phyloP scores from a whole-genome alignment of 345 rosid genomes.

The Ricinus communis region DNA sequence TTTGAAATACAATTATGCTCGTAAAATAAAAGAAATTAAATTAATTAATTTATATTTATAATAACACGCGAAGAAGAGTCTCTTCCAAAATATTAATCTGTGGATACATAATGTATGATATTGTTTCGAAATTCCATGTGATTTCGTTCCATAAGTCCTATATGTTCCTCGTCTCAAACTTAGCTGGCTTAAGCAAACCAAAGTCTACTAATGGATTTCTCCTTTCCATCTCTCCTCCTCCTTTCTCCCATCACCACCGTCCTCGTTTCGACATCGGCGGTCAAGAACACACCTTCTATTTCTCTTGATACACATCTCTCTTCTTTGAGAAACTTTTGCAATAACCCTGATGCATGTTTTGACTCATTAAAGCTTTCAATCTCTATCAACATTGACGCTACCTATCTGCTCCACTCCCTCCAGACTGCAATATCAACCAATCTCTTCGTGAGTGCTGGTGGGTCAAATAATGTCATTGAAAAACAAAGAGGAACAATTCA shows the following conservation, averaged over 20 bases:
- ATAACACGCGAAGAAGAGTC: too few species aligned
- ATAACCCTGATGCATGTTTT: conserved; percentile 60
- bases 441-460: conserved; percentile 38
- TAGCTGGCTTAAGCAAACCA: too few species aligned
- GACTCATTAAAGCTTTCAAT: conserved; percentile 65
- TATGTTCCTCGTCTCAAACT: too few species aligned
- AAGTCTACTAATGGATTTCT: conserved; percentile 9
- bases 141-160: too few species aligned
- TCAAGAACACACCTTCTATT: conserved; percentile 14
- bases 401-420: conserved; percentile 62
- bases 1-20: too few species aligned
- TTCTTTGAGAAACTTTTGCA: conserved; percentile 48
- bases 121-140: too few species aligned
- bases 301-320: conserved; percentile 35
- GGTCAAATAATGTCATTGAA: conserved; percentile 41
- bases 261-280: conserved; percentile 25
- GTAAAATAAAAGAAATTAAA: too few species aligned
- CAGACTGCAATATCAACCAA: conserved; percentile 50
- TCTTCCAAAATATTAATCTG: too few species aligned
- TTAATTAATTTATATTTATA: too few species aligned
- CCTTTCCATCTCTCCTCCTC: conserved; percentile 25
- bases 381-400: conserved; percentile 57
- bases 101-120: too few species aligned
- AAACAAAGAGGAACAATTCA: conserved; percentile 77
- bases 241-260: conserved; percentile 23